phyloP scores from a whole-genome alignment of 441 rosid species.

The Rhodomyrtus psidioides region DNA sequence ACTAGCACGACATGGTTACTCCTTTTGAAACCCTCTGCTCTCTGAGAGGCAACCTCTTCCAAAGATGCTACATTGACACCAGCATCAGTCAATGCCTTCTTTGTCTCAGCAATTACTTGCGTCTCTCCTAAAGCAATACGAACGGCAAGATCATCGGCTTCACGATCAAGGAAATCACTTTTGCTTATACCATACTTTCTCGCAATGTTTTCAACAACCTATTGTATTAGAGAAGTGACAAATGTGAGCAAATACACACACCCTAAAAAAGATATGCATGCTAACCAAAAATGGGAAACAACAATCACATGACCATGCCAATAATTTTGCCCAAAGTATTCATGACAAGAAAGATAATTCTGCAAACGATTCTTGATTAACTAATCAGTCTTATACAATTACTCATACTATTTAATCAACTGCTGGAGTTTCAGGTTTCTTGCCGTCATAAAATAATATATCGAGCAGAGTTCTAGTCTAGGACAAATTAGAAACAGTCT shows the following conservation, averaged over 20 bases:
- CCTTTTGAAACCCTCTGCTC: slow-evolving; percentile 53
- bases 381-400: neutral
- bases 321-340: neutral
- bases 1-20: slow-evolving; percentile 75
- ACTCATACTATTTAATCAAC: neutral
- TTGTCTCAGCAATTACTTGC: slow-evolving; percentile 89
- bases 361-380: neutral
- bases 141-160: slow-evolving; percentile 88
- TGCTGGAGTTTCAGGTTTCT: neutral
- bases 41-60: slow-evolving; percentile 63
- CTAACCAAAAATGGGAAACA: neutral
- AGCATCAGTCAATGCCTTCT: slow-evolving; percentile 67
- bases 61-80: slow-evolving; percentile 69
- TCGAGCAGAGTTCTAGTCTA: neutral
- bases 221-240: neutral
- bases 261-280: neutral
- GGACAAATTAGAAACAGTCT: neutral
- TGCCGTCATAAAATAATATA: neutral
- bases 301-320: neutral
- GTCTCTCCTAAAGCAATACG: slow-evolving; percentile 96
- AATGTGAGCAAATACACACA: slow-evolving; percentile 1
- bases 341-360: neutral
- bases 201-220: slow-evolving; percentile 85
- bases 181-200: slow-evolving; percentile 81
- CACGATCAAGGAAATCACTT: slow-evolving; percentile 83